Conservation (phyloP, 768 basidiomycete genomes). For the Zangia roseola region DNA sequence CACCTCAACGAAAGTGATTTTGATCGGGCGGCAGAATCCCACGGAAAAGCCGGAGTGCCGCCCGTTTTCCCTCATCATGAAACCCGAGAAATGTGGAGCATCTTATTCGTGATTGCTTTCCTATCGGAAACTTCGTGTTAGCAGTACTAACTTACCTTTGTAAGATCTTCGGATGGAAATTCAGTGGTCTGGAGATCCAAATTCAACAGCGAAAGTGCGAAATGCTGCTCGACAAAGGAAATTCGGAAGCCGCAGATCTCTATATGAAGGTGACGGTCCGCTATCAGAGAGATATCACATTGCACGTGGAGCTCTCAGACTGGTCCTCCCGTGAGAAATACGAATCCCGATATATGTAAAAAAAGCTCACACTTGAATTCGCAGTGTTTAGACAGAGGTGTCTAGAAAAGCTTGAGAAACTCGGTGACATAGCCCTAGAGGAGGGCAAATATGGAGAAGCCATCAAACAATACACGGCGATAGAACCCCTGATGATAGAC, state of each 20-base stretch:
- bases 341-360: background rate
- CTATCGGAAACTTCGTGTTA: background rate
- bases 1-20: conserved; percentile 5
- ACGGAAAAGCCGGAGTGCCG: conserved; percentile 5
- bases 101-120: conserved; percentile 11
- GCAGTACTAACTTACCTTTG: background rate
- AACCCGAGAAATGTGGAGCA: conserved; percentile 11
- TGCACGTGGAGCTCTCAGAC: conserved; percentile 13
- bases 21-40: conserved; percentile 8
- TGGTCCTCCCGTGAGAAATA: conserved; percentile 10
- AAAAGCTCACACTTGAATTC: background rate
- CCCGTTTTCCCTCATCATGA: conserved; percentile 14
- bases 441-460: conserved; percentile 6
- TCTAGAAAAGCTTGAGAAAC: conserved; percentile 3
- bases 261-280: conserved; percentile 3
- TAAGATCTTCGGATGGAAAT: conserved; percentile 24
- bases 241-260: conserved; percentile 5
- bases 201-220: conserved; percentile 16
- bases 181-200: conserved; percentile 15
- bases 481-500: conserved; percentile 8
- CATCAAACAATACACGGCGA: conserved; percentile 15
- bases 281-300: conserved; percentile 12
- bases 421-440: conserved; percentile 8
- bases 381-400: conserved; percentile 9
- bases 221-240: background rate